These are phyloP conservation scores for Fusarium chuoi DNA, from an alignment of 2,329 filamentous ascomycete genomes.

Conservation along the genomic window DNA sequence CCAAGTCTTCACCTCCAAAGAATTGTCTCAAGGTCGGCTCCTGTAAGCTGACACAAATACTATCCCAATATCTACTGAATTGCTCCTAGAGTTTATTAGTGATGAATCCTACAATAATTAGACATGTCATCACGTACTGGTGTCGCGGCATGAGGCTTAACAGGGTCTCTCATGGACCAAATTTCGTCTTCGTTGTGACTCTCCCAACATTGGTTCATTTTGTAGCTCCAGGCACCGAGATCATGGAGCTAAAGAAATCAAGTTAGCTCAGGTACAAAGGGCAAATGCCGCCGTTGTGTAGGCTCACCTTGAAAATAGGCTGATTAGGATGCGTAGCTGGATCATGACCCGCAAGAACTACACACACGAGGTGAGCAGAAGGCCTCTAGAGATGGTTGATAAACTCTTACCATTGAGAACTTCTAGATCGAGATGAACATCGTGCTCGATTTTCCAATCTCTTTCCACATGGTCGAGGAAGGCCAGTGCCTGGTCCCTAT, in stretches of 20 bases:
- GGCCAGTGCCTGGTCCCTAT: not conserved
- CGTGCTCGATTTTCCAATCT: slow-evolving; percentile 29
- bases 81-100: slow-evolving; percentile 40
- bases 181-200: not conserved
- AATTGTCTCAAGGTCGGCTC: fast-evolving
- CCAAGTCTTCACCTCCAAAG: slow-evolving; percentile 23
- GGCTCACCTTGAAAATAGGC: slow-evolving; percentile 43
- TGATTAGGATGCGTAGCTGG: slow-evolving; percentile 16
- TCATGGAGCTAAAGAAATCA: slow-evolving; percentile 40
- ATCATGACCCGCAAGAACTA: slow-evolving; percentile 39
- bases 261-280: slow-evolving; percentile 1
- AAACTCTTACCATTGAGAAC: slow-evolving; percentile 43
- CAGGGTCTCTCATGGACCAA: slow-evolving; percentile 30
- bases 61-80: slow-evolving; percentile 37
- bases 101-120: not conserved
- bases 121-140: slow-evolving; percentile 34
- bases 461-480: slow-evolving; percentile 13
- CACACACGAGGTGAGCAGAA: slow-evolving; percentile 1
- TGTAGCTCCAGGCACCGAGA: slow-evolving; percentile 40
- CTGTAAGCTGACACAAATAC: not conserved
- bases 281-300: not conserved
- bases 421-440: slow-evolving; percentile 47
- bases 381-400: too few species aligned
- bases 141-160: slow-evolving; percentile 37
- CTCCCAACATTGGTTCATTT: slow-evolving; percentile 35